Conservation (phyloP, 495 filamentous ascomycete species). For the Aspergillus olivimuriae region DNA sequence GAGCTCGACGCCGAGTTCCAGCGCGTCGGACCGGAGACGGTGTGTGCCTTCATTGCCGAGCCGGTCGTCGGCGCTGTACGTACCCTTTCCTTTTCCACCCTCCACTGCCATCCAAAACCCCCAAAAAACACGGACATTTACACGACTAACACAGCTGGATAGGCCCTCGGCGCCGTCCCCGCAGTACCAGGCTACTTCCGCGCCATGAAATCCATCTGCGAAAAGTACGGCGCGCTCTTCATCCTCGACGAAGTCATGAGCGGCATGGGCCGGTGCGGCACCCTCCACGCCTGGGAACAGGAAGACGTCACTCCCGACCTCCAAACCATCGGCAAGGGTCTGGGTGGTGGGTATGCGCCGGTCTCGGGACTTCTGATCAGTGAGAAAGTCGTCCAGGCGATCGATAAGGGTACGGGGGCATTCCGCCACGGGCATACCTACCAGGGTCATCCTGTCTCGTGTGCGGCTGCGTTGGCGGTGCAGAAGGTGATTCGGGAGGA, state of each 20-base stretch:
- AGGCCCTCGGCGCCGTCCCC: slow-evolving; percentile 56
- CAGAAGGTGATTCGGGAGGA: slow-evolving; percentile 45
- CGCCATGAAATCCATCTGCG: slow-evolving; percentile 56
- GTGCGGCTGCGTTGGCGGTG: slow-evolving; percentile 50
- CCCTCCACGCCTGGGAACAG: slow-evolving; percentile 61
- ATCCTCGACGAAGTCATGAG: slow-evolving; percentile 79
- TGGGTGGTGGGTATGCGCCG: slow-evolving; percentile 60
- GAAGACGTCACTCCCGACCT: slow-evolving; percentile 59
- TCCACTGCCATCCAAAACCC: background rate
- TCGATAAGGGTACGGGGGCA: slow-evolving; percentile 49
- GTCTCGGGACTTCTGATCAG: slow-evolving; percentile 55
- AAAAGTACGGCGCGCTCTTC: slow-evolving; percentile 58
- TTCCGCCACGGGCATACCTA: slow-evolving; percentile 57
- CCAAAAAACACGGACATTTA: background rate
- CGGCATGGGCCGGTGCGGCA: slow-evolving; percentile 66
- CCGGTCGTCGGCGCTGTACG: slow-evolving; percentile 56
- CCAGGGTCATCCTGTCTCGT: slow-evolving; percentile 51
- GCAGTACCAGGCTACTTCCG: slow-evolving; percentile 58
- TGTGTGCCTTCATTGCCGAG: slow-evolving; percentile 74
- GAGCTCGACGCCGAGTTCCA: slow-evolving; percentile 75
- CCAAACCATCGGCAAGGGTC: slow-evolving; percentile 62
- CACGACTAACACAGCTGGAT: background rate
- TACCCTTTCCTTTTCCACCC: background rate
- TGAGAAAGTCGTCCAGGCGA: slow-evolving; percentile 44
- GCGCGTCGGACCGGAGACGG: slow-evolving; percentile 60